Conservation (phyloP, 2,329 filamentous ascomycete genomes). For the Claviceps pazoutovae region DNA sequence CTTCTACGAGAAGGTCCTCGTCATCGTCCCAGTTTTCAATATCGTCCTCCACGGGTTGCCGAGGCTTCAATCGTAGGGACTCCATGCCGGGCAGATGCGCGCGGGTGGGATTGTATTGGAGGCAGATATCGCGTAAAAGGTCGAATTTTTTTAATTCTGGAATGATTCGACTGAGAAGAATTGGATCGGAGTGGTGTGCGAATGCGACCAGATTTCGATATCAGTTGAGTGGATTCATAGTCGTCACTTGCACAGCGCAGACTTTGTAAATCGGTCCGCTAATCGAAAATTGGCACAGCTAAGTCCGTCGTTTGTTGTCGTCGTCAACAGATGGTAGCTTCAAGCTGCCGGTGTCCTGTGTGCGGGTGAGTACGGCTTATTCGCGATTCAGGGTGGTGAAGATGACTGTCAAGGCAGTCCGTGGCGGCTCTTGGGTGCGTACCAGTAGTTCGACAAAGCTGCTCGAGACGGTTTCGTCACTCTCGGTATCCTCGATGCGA, state of each 20-base stretch:
- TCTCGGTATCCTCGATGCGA: background rate
- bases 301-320: background rate
- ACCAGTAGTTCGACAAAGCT: background rate
- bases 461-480: background rate
- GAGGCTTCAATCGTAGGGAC: constrained; percentile 36
- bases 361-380: background rate
- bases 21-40: constrained; percentile 74
- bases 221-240: constrained; percentile 12
- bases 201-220: constrained; percentile 2
- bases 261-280: background rate
- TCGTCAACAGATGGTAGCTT: background rate
- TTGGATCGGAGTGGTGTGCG: background rate
- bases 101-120: constrained; percentile 5
- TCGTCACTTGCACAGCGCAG: constrained; percentile 5
- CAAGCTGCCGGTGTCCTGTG: background rate
- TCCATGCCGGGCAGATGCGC: constrained; percentile 30
- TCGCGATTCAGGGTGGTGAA: background rate
- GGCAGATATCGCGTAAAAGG: background rate
- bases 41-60: constrained; percentile 40
- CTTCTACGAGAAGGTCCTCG: constrained; percentile 52
- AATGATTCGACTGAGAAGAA: background rate
- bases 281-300: background rate
- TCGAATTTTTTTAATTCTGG: background rate
- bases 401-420: background rate
- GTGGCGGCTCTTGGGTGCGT: background rate